phyloP scores from a whole-genome alignment of 768 basidiomycete species.

The Dioszegia crocea region DNA sequence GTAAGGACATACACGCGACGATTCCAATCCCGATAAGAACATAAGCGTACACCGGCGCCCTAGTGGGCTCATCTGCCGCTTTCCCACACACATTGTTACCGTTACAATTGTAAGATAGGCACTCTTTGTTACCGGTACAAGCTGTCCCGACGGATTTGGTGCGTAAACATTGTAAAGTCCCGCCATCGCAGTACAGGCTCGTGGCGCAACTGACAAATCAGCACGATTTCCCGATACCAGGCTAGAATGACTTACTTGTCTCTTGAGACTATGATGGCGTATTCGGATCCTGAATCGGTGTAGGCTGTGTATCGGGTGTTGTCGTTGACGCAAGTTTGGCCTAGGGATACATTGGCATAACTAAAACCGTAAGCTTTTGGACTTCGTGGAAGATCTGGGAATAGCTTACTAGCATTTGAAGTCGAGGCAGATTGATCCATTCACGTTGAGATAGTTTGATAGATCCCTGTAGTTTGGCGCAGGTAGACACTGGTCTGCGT shows the following conservation, averaged over 20 bases:
- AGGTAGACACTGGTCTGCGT: slow-evolving; percentile 67
- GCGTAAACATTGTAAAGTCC: slow-evolving; percentile 58
- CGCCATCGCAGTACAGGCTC: slow-evolving; percentile 72
- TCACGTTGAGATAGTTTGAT: slow-evolving; percentile 63
- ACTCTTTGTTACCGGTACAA: slow-evolving; percentile 63
- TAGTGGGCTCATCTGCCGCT: slow-evolving; percentile 59
- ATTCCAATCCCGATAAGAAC: slow-evolving; percentile 67
- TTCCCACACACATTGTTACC: slow-evolving; percentile 63
- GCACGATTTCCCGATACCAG: background rate
- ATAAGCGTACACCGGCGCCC: slow-evolving; percentile 68
- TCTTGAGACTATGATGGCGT: slow-evolving; percentile 74
- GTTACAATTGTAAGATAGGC: slow-evolving; percentile 69
- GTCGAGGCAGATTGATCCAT: slow-evolving; percentile 79
- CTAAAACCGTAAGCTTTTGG: slow-evolving; percentile 49
- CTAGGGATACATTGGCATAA: slow-evolving; percentile 72
- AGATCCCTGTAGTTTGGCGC: slow-evolving; percentile 61
- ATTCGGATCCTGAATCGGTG: slow-evolving; percentile 57
- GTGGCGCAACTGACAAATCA: slow-evolving; percentile 63
- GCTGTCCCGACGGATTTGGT: slow-evolving; percentile 59
- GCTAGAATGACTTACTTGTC: slow-evolving; percentile 54
- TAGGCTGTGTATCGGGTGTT: slow-evolving; percentile 77
- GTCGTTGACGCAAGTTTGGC: slow-evolving; percentile 64
- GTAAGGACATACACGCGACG: slow-evolving; percentile 59
- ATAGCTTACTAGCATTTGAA: slow-evolving; percentile 74
- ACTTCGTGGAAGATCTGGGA: slow-evolving; percentile 7